Conservation (phyloP, 805 yeast species). For the Candida verbasci region DNA sequence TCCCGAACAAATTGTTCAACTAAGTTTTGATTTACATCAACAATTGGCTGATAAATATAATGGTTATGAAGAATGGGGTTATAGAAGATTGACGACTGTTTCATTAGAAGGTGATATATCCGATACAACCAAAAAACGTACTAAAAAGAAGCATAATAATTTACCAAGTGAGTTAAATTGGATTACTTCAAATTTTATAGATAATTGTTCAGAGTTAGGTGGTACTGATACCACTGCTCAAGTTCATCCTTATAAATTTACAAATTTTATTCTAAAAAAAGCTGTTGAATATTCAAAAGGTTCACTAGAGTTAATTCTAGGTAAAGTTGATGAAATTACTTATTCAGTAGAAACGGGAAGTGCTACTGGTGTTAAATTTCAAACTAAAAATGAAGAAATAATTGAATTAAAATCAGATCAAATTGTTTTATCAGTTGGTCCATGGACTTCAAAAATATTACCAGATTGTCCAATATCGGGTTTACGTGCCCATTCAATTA, state of each 20-base stretch:
- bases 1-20: slow-evolving; percentile 89
- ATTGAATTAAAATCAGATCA: slow-evolving; percentile 62
- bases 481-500: slow-evolving; percentile 90
- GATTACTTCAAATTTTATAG: slow-evolving; percentile 63
- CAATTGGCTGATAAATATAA: slow-evolving; percentile 71
- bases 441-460: slow-evolving; percentile 90
- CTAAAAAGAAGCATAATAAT: slow-evolving; percentile 21
- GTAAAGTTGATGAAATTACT: slow-evolving; percentile 70
- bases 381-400: slow-evolving; percentile 33
- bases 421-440: slow-evolving; percentile 86
- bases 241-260: slow-evolving; percentile 92
- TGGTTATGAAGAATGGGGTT: slow-evolving; percentile 92
- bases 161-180: slow-evolving; percentile 69
- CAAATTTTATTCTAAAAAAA: slow-evolving; percentile 73
- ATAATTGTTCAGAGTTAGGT: slow-evolving; percentile 76
- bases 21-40: slow-evolving; percentile 81
- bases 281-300: slow-evolving; percentile 68
- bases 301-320: slow-evolving; percentile 77
- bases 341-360: slow-evolving; percentile 60
- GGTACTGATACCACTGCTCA: slow-evolving; percentile 89
- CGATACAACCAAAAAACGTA: slow-evolving; percentile 16
- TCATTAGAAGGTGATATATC: slow-evolving; percentile 79
- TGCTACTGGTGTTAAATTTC: slow-evolving; percentile 71
- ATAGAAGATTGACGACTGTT: slow-evolving; percentile 81
- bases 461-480: slow-evolving; percentile 96